Percentiles rank a stretch among this genome's conserved stretches.
Evolutionary conservation across 1,284 basidiomycete genomes (phyloP).

Genomic region (Mixia osmundae): DNA sequence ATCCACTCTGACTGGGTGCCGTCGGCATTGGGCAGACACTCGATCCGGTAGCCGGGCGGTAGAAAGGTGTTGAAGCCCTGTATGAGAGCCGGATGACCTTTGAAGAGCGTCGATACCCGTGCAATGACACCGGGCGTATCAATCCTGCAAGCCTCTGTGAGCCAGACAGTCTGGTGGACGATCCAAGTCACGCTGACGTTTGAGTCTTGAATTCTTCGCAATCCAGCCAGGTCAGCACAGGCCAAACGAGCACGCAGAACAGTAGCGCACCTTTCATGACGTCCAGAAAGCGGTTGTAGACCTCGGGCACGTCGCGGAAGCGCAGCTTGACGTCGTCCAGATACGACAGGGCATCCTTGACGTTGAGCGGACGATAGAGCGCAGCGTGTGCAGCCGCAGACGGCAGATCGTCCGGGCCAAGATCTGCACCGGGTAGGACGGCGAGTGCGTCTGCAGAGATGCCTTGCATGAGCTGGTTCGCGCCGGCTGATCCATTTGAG

Average conservation of each 20-base stretch:
- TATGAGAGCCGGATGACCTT: conserved; percentile 77
- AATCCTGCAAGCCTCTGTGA: conserved; percentile 34
- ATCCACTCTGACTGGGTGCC: conserved; percentile 2
- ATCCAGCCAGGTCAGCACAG: background rate
- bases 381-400: too few species aligned
- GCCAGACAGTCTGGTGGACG: background rate
- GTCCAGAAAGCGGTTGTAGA: conserved; percentile 91
- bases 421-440: too few species aligned
- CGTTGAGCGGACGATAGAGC: conserved; percentile 8
- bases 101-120: conserved; percentile 82
- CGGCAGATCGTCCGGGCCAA: too few species aligned
- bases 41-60: conserved; percentile 31
- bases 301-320: conserved; percentile 76
- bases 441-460: too few species aligned
- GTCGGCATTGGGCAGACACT: conserved; percentile 1
- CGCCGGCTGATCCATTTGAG: too few species aligned
- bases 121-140: conserved; percentile 98
- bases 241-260: background rate
- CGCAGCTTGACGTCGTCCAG: conserved; percentile 88
- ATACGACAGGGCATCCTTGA: conserved; percentile 77
- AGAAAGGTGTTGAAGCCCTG: conserved; percentile 99
- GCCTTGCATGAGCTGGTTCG: too few species aligned
- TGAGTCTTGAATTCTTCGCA: conserved; percentile 93
- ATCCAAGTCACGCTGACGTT: conserved; percentile 30
- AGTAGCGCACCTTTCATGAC: conserved; percentile 44